Evolutionary conservation across 1,284 basidiomycete genomes (phyloP).

Genomic region (Cutaneotrichosporon sp.): DNA sequence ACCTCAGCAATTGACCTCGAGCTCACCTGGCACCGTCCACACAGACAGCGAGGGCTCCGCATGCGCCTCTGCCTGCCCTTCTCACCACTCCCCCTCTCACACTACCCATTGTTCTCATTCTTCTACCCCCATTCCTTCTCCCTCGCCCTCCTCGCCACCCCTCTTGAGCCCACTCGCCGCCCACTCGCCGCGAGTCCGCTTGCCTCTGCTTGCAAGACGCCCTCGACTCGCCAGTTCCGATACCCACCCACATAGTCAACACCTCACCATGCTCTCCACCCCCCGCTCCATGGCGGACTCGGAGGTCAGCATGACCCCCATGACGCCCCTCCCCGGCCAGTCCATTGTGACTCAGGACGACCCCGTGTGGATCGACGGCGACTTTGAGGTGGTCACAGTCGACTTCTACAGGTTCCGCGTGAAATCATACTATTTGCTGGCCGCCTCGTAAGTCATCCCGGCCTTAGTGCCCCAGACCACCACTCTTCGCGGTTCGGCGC

Average conservation of each 20-base stretch:
- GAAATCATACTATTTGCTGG: conserved; percentile 12
- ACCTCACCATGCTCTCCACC: not conserved
- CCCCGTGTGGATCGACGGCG: conserved; percentile 15
- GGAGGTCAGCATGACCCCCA: not conserved
- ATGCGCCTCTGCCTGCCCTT: not conserved
- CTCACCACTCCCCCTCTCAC: not conserved
- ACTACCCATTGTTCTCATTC: not conserved
- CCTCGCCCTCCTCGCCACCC: not conserved
- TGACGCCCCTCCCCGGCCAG: not conserved
- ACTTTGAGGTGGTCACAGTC: conserved; percentile 15
- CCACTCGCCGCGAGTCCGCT: no score
- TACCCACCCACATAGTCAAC: not conserved
- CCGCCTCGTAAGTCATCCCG: not conserved
- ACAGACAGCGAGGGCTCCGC: not conserved
- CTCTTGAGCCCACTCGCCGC: no score
- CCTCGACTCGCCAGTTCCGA: not conserved
- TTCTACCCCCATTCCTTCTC: not conserved
- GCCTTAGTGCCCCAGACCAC: no score
- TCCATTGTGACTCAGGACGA: conserved; percentile 7
- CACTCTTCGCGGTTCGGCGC: no score
- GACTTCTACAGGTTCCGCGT: conserved; percentile 19
- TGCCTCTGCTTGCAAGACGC: not conserved
- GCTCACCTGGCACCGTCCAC: no score
- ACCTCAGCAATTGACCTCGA: no score
- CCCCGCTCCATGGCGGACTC: not conserved